phyloP scores from a whole-genome alignment of 495 filamentous ascomycete species.

The Penicillium paradoxum region DNA sequence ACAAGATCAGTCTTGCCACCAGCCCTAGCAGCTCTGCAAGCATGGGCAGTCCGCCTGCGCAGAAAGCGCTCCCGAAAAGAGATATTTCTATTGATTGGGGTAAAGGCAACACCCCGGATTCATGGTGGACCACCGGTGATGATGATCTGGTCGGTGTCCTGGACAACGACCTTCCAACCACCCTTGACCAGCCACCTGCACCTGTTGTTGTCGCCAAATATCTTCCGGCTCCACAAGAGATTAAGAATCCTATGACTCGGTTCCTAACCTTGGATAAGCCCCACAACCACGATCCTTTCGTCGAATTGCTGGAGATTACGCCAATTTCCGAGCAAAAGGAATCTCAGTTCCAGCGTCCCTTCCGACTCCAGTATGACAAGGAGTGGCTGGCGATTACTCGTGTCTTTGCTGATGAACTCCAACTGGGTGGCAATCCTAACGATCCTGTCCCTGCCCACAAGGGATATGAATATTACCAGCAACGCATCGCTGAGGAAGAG shows the following conservation, averaged over 20 bases:
- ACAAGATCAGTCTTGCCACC: background rate
- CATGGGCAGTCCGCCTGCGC: background rate
- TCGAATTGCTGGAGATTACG: slow-evolving; percentile 64
- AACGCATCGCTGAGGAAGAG: slow-evolving; percentile 58
- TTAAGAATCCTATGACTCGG: slow-evolving; percentile 68
- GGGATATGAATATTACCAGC: slow-evolving; percentile 60
- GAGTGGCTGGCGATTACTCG: slow-evolving; percentile 95
- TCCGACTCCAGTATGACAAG: slow-evolving; percentile 70
- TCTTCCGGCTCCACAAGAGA: slow-evolving; percentile 29
- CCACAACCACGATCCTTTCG: slow-evolving; percentile 62
- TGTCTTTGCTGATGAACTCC: slow-evolving; percentile 59
- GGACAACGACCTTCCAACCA: background rate
- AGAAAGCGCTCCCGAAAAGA: background rate
- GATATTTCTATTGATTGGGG: background rate
- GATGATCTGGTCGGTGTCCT: background rate
- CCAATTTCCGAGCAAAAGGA: slow-evolving; percentile 32
- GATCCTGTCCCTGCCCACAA: slow-evolving; percentile 45
- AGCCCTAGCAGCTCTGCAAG: background rate
- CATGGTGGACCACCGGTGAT: background rate
- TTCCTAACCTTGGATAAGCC: slow-evolving; percentile 92
- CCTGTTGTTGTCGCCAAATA: background rate
- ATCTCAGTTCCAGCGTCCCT: slow-evolving; percentile 21
- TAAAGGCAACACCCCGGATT: background rate
- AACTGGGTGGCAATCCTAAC: slow-evolving; percentile 49
- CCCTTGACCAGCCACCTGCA: background rate